Base-by-base conservation (phyloP, 345 rosid genomes). In the Eucalyptus coolabah region DNA sequence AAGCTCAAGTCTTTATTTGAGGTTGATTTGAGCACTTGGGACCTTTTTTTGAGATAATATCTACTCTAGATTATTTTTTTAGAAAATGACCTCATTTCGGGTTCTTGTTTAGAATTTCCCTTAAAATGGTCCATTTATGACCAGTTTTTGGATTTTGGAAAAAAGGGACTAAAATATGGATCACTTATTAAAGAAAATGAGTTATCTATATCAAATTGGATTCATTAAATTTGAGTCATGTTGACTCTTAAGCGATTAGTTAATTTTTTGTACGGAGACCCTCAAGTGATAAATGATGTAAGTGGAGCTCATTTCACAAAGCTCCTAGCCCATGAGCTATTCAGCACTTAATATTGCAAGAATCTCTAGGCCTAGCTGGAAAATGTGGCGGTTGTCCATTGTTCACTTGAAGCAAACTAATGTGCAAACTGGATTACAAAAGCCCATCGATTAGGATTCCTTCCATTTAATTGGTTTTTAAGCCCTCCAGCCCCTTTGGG, bases 21-120 rank as follows among this genome's bases (percentile, higher is more conserved):
- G 60, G 11, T 2, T 9, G 60, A 23, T 54, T 50, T 50, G 2
- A 54, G 2, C 59, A 19, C 1, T 16, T 50, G 2, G 1, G 26
- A 23, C 3, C 5, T 23, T 54, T 54, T 1, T 21, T 54, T 54
- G 5, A 54, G 2, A 8, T 23, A 3, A 54, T 54, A 3, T 54
- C 5, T 23, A 8, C 1, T 21, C 0, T 21, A 8, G 11, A 2
- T 0, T 0, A 2, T 54, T 54, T 54, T 21, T 54, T 54, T 0
- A 54, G 26, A 54, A 54, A 54, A 54, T 19, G 26, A 8, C 2
- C 28, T 23, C 28, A 23, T 23, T 54, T 54, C 0, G 1, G 5
- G 28, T 0, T 23, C 1, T 23, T 23, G 12, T 21, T 56, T 56
- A 8, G 28, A 54, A 54, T 21, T 54, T 54, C 3, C 60, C 28